Base-by-base conservation (phyloP, 768 basidiomycete species). In the Collybiopsis confluens region DNA sequence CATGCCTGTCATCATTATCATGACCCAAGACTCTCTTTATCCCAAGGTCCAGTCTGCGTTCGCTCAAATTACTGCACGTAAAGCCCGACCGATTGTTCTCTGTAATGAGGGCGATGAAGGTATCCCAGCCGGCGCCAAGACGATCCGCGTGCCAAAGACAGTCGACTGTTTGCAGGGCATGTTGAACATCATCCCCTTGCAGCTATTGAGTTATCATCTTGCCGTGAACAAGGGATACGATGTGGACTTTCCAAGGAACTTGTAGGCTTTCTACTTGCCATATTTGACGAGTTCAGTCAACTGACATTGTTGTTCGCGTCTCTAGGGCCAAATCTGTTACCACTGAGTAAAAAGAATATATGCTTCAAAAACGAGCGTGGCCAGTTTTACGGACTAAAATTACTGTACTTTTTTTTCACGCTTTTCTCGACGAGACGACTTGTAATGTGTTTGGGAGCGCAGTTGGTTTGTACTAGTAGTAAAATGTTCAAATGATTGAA, bases 1-100 rank as follows among this genome's bases (percentile, higher is more conserved):
- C 74, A 92, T 97, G 90, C 84, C 93, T 38, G 92, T 98, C 61
- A 98, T 98, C 76, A 92, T 99, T 73, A 85, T 99, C 74, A 99
- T 99, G 97, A 99, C 97, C 26, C 88, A 91, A 60, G 97, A 99
- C 72, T 97, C 94, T 41, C 76, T 98, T 23, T 98, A 98, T 73
- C 93, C 95, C 65, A 98, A 99, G 78, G 95, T 98, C 42, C 94
- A 98, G 65, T 90, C 88, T 7, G 97, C 97, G 36, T 92, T 97
- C 61, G 74, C 93, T 24, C 97, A 99, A 73, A 96, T 99, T 70
- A 96, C 93, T 3, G 96, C 97, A 42, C 89, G 97, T 69, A 96
- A 95, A 71, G 97, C 95, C 46, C 87, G 91, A 58, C 91, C 90
- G 51, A 90, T 99, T 69, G 88, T 99, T 58, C 80, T 98, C 59